Base-by-base conservation (phyloP, 1,284 basidiomycete genomes). In the Ceratobasidium sp. region DNA sequence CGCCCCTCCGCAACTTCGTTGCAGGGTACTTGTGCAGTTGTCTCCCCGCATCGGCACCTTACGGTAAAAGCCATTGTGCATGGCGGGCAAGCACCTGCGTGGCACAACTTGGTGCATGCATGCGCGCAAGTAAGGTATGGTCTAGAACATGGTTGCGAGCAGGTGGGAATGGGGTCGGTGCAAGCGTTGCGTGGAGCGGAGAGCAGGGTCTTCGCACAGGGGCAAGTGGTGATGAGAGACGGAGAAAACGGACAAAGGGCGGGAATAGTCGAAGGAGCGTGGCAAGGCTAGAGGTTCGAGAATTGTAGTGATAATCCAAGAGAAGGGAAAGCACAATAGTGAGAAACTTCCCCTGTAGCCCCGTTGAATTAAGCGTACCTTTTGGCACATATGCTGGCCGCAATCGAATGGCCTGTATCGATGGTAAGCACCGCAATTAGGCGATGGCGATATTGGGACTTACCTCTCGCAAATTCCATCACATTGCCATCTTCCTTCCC, bases 11-110 rank as follows among this genome's bases (percentile, higher is more conserved):
- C 42, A 42, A 61, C 60, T 68, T 80, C 77, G 39, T 64, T 67
- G 39, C 79, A 80, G 55, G 63, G 70, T 26, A 70, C 56, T 58
- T 53, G 56, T 28, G 70, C 28, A 39, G 89, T 91, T 6, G 90
- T 93, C 20, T 89, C 87, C 0, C 95, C 95, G 80, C 95, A 97
- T 51, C 95, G 89, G 83, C 95, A 97, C 0, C 93, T 93, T 9
- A 92, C 88, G 3, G 91, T 88, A 46, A 96, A 87, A 53, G 88
- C 86, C 71, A 93, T 89, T 0, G 86, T 84, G 84, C 96, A 97
- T 0, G 94, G 93, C 0, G 94, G 93, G 81, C 95, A 97, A 0
- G 88, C 84, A 1, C 90, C 92, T 28, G 85, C 86, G 82, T 95
- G 94, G 80, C 83, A 83, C 79, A 55, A 9, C 69, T 26, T 58